Conservation (phyloP, 139 green algal genomes). For the Diplosphaera chodatii region DNA sequence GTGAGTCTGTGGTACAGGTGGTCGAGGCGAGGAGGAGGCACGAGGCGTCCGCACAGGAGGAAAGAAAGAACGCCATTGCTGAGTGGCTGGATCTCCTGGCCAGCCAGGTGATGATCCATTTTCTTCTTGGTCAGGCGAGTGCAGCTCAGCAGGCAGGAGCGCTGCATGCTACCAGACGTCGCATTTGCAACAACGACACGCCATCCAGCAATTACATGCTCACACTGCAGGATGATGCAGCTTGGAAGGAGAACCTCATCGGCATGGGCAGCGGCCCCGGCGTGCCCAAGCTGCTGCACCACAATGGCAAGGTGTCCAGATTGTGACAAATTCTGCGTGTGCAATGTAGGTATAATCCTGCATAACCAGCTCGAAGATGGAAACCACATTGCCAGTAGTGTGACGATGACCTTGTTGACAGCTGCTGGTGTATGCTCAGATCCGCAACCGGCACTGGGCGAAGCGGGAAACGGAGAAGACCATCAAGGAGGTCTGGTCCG, state of each 20-base stretch:
- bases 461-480: constrained; percentile 54
- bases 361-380: no score
- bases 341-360: not conserved
- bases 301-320: constrained; percentile 18
- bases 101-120: constrained; percentile 1
- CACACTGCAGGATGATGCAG: constrained; percentile 21
- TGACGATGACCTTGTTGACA: no score
- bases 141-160: no score
- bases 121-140: not conserved
- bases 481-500: constrained; percentile 58
- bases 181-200: no score
- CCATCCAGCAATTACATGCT: no score
- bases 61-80: not conserved
- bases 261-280: constrained; percentile 33
- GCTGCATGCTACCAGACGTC: no score
- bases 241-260: constrained; percentile 28
- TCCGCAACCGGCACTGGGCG: constrained; percentile 44
- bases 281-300: constrained; percentile 37
- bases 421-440: not conserved
- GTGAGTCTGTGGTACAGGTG: not conserved
- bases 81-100: not conserved
- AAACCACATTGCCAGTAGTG: no score
- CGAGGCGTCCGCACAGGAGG: not conserved
- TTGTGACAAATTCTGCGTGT: not conserved
- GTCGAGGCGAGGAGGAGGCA: not conserved